Evolutionary conservation across 2,329 filamentous ascomycete genomes (phyloP).

Genomic region (Hypoxylon sp.): DNA sequence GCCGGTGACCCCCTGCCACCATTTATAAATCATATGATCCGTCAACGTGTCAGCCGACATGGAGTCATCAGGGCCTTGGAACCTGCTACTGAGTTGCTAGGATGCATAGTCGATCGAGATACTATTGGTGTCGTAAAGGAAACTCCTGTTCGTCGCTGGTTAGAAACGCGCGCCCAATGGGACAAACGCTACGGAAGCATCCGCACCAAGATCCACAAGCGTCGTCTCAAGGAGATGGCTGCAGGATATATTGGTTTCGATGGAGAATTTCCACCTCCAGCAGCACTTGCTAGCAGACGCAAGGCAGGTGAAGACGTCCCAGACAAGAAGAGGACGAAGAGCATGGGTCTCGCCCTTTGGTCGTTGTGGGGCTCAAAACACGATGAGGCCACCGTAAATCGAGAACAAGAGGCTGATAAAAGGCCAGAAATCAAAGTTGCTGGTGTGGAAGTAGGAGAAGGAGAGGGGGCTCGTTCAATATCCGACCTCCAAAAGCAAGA

Average conservation of each 20-base stretch:
- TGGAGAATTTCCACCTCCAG: constrained; percentile 83
- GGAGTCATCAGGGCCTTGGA: constrained; percentile 77
- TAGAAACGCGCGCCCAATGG: constrained; percentile 75
- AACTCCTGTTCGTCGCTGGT: constrained; percentile 83
- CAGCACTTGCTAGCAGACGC: constrained; percentile 78
- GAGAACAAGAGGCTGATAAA: constrained; percentile 62
- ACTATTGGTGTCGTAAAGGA: constrained; percentile 83
- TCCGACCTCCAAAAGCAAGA: constrained; percentile 53
- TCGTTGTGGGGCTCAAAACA: constrained; percentile 88
- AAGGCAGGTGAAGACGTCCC: constrained; percentile 56
- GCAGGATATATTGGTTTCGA: constrained; percentile 75
- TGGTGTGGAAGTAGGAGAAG: constrained; percentile 53
- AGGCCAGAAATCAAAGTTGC: constrained; percentile 47
- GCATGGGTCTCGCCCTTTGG: constrained; percentile 79
- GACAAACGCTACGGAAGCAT: constrained; percentile 75
- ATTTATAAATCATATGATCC: constrained; percentile 89
- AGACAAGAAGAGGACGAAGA: constrained; percentile 69
- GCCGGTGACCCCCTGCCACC: constrained; percentile 83
- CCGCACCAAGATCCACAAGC: constrained; percentile 76
- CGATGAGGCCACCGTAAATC: constrained; percentile 75
- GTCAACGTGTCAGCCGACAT: constrained; percentile 82
- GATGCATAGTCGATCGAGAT: constrained; percentile 66
- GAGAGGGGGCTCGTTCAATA: constrained; percentile 54
- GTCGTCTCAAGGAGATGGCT: constrained; percentile 75
- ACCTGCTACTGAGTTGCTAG: constrained; percentile 69